Percentiles rank a stretch among this genome's conserved stretches.
phyloP scores from a whole-genome alignment of 371 early-diverging fungal genomes.

The Phascolomyces articulosus region DNA sequence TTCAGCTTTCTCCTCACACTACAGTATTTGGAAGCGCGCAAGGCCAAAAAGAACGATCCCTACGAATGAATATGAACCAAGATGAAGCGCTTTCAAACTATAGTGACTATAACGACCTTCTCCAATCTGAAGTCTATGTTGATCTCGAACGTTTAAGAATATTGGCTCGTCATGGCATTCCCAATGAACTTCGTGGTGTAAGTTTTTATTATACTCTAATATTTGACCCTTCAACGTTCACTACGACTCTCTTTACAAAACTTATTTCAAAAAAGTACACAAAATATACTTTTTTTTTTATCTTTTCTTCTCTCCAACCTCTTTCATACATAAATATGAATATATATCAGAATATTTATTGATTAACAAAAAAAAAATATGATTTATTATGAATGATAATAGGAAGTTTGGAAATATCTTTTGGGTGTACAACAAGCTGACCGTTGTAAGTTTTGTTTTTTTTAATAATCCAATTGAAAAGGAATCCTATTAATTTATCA shows the following conservation, averaged over 20 bases:
- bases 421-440: conserved; percentile 87
- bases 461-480: not conserved
- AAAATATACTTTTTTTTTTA: too few species aligned
- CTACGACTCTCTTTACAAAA: too few species aligned
- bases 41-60: conserved; percentile 9
- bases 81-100: conserved; percentile 56
- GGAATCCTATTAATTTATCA: not conserved
- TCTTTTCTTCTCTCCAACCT: too few species aligned
- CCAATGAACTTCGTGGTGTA: conserved; percentile 83
- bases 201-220: too few species aligned
- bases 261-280: too few species aligned
- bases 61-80: conserved; percentile 24
- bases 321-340: too few species aligned
- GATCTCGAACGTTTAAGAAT: conserved; percentile 85
- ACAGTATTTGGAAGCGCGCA: conserved; percentile 11
- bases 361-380: too few species aligned
- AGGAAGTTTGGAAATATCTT: conserved; percentile 92
- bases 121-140: conserved; percentile 87
- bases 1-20: conserved; percentile 14
- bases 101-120: conserved; percentile 80
- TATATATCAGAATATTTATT: too few species aligned
- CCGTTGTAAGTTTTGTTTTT: conserved; percentile 64
- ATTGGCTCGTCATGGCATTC: conserved; percentile 86
- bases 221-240: too few species aligned
- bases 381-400: conserved; percentile 21